phyloP scores from a whole-genome alignment of 305 asterid genomes.

The Fraxinus angustifolia region DNA sequence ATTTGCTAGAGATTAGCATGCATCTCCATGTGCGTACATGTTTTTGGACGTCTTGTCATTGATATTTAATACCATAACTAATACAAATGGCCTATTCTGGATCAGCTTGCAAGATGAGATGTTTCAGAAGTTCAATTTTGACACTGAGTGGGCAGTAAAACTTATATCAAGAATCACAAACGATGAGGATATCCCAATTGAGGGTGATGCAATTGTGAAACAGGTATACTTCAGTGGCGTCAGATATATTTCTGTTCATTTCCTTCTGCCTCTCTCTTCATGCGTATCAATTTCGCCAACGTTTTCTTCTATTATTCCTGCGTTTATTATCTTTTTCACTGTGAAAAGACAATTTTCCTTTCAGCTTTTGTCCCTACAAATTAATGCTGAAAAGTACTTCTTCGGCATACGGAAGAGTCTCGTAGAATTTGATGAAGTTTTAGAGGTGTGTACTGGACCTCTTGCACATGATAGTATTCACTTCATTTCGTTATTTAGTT shows the following conservation, averaged over 20 bases:
- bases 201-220: conserved; percentile 76
- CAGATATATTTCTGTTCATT: conserved; percentile 17
- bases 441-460: conserved; percentile 64
- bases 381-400: conserved; percentile 87
- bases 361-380: conserved; percentile 89
- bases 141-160: conserved; percentile 94
- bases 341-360: conserved; percentile 18
- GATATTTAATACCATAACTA: conserved; percentile 15
- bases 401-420: conserved; percentile 91
- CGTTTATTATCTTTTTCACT: conserved; percentile 5
- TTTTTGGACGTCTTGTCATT: neutral
- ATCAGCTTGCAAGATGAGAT: conserved; percentile 96
- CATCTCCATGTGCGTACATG: neutral
- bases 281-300: conserved; percentile 5
- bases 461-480: conserved; percentile 1
- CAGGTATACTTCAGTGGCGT: conserved; percentile 46
- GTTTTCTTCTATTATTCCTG: conserved; percentile 2
- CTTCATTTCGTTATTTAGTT: neutral
- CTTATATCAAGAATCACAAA: conserved; percentile 83
- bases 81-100: conserved; percentile 11
- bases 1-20: neutral
- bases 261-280: conserved; percentile 8
- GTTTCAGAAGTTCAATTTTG: conserved; percentile 94
- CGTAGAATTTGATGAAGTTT: conserved; percentile 96
- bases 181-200: conserved; percentile 91